Evolutionary conservation across 768 basidiomycete genomes (phyloP).

Genomic region (Filobasidium floriforme): DNA sequence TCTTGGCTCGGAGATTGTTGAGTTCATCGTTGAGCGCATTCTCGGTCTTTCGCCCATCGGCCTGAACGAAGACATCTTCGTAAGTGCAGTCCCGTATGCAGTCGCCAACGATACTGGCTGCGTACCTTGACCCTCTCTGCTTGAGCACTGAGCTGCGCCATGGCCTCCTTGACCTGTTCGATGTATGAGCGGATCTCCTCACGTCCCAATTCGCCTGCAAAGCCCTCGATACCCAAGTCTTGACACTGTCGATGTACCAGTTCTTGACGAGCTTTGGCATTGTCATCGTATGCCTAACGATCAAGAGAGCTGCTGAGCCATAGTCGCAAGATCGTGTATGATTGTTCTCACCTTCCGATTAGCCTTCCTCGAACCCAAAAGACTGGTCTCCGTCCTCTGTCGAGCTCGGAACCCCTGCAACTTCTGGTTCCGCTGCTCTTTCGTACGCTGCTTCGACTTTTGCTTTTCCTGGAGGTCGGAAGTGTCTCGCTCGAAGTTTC

Average conservation of each 20-base stretch:
- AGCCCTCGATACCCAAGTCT: not conserved
- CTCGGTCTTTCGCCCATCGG: constrained; percentile 4
- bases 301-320: not conserved
- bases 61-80: not conserved
- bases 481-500: constrained; percentile 46
- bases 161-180: not conserved
- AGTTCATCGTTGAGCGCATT: constrained; percentile 44
- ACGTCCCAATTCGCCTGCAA: not conserved
- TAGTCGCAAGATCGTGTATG: not conserved
- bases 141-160: not conserved
- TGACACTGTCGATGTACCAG: constrained; percentile 2
- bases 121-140: not conserved
- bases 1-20: constrained; percentile 59
- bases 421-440: constrained; percentile 1
- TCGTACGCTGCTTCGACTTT: constrained; percentile 25
- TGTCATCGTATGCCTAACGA: constrained; percentile 6
- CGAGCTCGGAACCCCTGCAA: not conserved
- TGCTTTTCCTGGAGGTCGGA: constrained; percentile 56
- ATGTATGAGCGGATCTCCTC: not conserved
- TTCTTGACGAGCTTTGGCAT: constrained; percentile 6
- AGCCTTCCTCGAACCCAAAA: constrained; percentile 41
- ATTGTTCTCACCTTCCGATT: constrained; percentile 66
- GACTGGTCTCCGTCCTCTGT: constrained; percentile 4
- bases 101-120: too few species aligned
- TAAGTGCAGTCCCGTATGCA: not conserved